phyloP scores from a whole-genome alignment of 257 asterid genomes.

The Plectranthus barbatus region DNA sequence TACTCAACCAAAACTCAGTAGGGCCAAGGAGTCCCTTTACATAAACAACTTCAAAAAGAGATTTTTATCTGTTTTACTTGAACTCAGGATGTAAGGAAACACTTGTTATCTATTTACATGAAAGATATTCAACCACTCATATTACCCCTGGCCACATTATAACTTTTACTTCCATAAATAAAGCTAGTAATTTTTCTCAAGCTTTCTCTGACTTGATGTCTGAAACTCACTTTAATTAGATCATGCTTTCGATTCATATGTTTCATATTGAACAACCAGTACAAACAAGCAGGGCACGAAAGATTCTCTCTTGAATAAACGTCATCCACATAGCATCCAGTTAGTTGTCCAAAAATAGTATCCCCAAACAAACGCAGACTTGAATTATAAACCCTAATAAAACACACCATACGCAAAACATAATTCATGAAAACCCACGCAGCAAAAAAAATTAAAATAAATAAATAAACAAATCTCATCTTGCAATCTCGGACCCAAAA shows the following conservation, averaged over 20 bases:
- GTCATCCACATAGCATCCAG: neutral
- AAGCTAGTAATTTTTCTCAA: neutral
- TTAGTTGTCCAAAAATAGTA: neutral
- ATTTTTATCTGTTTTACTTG: neutral
- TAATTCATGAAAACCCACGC: neutral
- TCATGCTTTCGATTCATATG: neutral
- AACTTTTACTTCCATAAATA: neutral
- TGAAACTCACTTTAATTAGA: neutral
- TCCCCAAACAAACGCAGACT: neutral
- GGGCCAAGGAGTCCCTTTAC: neutral
- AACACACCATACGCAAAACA: neutral
- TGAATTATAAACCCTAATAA: neutral
- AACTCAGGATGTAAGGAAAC: neutral
- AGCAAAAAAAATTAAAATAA: neutral
- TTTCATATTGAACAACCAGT: neutral
- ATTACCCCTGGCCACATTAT: neutral
- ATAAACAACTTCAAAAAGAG: neutral
- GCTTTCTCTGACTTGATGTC: neutral
- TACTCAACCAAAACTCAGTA: neutral
- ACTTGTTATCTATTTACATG: neutral
- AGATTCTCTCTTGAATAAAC: neutral
- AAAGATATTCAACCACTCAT: neutral
- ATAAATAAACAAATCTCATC: no score
- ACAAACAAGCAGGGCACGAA: neutral
- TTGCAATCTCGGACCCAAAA: constrained; percentile 1